phyloP scores from a whole-genome alignment of 495 filamentous ascomycete genomes.

The Lasiosphaeria ovina region DNA sequence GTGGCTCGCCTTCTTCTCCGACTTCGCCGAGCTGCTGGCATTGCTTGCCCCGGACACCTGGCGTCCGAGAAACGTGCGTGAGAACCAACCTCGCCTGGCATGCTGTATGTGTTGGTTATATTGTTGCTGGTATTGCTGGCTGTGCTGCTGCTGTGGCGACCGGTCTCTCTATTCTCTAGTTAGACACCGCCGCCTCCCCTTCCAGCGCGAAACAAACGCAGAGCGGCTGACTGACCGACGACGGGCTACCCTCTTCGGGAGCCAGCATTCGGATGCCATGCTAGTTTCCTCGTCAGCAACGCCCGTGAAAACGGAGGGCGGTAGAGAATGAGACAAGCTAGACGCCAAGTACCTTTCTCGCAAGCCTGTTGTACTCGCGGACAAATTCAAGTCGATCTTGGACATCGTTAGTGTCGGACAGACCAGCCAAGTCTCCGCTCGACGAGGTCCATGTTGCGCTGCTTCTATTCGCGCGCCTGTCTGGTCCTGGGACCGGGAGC shows the following conservation, averaged over 20 bases:
- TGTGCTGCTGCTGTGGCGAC: conserved; percentile 6
- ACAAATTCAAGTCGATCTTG: conserved; percentile 44
- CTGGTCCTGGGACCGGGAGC: conserved; percentile 15
- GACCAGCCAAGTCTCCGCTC: conserved; percentile 32
- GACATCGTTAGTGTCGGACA: conserved; percentile 41
- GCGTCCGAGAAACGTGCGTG: conserved; percentile 29
- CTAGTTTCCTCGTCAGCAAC: conserved; percentile 25
- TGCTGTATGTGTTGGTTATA: conserved; percentile 1
- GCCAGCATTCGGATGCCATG: conserved; percentile 40
- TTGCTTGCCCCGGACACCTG: conserved; percentile 27
- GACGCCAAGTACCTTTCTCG: conserved; percentile 40
- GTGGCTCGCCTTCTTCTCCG: conserved; percentile 33
- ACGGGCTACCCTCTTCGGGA: conserved; percentile 23
- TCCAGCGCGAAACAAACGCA: not conserved
- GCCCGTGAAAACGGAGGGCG: not conserved
- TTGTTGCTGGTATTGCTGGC: conserved; percentile 1
- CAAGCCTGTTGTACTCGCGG: conserved; percentile 55
- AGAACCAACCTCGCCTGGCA: conserved; percentile 32
- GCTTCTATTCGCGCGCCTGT: conserved; percentile 26
- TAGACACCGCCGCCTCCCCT: not conserved
- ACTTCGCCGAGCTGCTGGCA: conserved; percentile 25
- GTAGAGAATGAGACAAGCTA: not conserved
- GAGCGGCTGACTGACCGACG: conserved; percentile 14
- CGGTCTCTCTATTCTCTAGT: conserved; percentile 17
- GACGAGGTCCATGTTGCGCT: conserved; percentile 48